Base-by-base conservation (phyloP, 108 stramenopile genomes). In the Pseudonitzschia delicatissima region DNA sequence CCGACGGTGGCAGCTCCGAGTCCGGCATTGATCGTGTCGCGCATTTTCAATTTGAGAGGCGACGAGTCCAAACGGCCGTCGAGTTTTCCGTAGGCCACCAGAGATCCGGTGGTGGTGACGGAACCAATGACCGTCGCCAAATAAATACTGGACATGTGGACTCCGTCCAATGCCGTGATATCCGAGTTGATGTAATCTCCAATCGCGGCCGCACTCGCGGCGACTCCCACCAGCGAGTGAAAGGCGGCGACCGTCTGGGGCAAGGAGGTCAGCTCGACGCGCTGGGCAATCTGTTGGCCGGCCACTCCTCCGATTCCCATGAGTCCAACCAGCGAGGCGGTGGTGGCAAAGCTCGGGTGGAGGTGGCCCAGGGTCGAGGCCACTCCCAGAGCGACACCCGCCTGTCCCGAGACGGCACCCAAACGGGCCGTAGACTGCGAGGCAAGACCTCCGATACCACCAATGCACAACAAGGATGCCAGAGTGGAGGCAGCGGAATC, bases 211-310 rank as follows among this genome's bases (percentile, higher is more conserved):
- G 89, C 71, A 71, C 87, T 88, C 0, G 98, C 98, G 20, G 98
- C 98, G 42, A 96, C 57, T 52, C 96, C 98, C 27, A 98, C 99
- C 35, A 94, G 64, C 2, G 96, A 96, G 83, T 99, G 99, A 80
- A 99, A 98, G 4, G 96, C 99, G 20, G 99, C 99, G 25, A 98
- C 97, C 0, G 97, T 96, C 77, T 99, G 98, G 11, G 99, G 99
- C 1, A 99, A 80, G 45, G 93, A 91, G n/a, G 97, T 95, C 2
- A 97, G 97, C 23, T 96, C 96, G 28, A 98, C 96, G 23, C 89
- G 60, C 45, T 91, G 73, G 21, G 89, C 92, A 67, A 96, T 91
- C 58, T 81, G 75, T 51, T 96, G 86, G 48, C 97, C 98, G 39
- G 82, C 90, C 15, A 80, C 79, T 42, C 94, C 99, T 51, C 99